Base-by-base conservation (phyloP, 306 rosid genomes). In the Acacia confusa region DNA sequence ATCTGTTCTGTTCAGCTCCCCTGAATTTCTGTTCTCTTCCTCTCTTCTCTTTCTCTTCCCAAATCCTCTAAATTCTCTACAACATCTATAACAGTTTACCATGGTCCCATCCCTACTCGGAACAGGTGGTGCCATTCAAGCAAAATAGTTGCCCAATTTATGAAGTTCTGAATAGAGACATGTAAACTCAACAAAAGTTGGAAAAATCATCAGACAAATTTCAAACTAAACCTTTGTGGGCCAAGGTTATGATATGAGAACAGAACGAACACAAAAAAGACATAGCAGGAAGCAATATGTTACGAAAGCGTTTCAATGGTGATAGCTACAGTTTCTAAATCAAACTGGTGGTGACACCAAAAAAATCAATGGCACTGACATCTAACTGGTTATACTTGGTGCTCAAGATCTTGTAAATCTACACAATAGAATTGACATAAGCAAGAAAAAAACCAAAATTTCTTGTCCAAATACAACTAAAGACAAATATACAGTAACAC, bases 151-250 rank as follows among this genome's bases (percentile, higher is more conserved):
- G 73, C 28, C 68, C 44, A 50, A 63, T 76, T 43, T 69, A 44
- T 84, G 38, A 30, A 81, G 78, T 53, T 81, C 25, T 77, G 70
- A 81, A 67, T 44, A 40, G 55, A 67, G 34, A 19, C 58, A 67
- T 16, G 28, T 63, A 47, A 32, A 36, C 77, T 55, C 79, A 66
- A 77, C 52, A 13, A 30, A 72, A 28, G 36, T 30, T 43, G 71
- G 57, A 77, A 22, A 20, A 58, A 24, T 58, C 32, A 14, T 74
- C 28, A 10, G 30, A 53, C 25, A 25, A 45, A 28, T 72, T 70
- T 76, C 53, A 72, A 72, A 73, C 67, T 44, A 77, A 22, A 61
- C 3, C 43, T 72, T 50, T 47, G 30, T 34, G 27, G 50, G 20
- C 53, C 65, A 66, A 72, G n/a, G 41, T 70, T 47, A 45, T 19